A percentile compares a stretch with the other conserved stretches of the same genome.
Evolutionary conservation across 192 early-diverging fungal species (phyloP).

Genomic region (Kappamyces sp.): DNA sequence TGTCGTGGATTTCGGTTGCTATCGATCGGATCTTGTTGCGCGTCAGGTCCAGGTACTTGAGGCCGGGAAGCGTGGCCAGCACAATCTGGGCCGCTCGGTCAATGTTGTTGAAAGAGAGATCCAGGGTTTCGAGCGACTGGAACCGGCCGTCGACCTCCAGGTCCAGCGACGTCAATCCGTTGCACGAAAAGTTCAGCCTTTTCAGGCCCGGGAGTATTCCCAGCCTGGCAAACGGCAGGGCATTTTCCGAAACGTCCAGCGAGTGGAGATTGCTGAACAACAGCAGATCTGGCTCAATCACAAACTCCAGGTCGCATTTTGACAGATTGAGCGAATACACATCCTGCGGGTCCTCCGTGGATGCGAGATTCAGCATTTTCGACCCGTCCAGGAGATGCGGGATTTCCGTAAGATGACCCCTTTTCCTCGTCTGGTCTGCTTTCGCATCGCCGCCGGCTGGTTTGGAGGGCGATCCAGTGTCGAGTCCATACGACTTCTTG

Average conservation of each 20-base stretch:
- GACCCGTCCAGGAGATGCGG: conserved; percentile 41
- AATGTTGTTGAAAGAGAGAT: conserved; percentile 47
- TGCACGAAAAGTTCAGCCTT: conserved; percentile 39
- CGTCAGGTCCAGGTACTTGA: conserved; percentile 38
- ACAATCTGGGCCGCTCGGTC: conserved; percentile 36
- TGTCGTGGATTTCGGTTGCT: conserved; percentile 25
- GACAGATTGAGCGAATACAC: conserved; percentile 41
- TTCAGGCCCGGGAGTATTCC: conserved; percentile 33
- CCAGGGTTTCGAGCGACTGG: conserved; percentile 35
- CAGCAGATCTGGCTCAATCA: conserved; percentile 46
- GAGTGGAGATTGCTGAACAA: conserved; percentile 48
- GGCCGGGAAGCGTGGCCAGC: conserved; percentile 35
- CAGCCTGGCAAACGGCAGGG: conserved; percentile 39
- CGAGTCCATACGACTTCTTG: too few species aligned
- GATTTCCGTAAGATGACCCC: conserved; percentile 19
- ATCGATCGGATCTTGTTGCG: conserved; percentile 35
- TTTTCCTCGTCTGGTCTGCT: too few species aligned
- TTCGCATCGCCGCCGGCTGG: too few species aligned
- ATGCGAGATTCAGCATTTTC: conserved; percentile 40
- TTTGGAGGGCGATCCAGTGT: too few species aligned
- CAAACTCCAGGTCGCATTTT: conserved; percentile 31
- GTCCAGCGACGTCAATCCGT: conserved; percentile 44
- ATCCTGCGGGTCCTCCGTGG: conserved; percentile 39
- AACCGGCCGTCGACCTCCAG: conserved; percentile 46
- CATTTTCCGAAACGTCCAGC: conserved; percentile 39